These are phyloP conservation scores for Penicillium odoratum DNA, from an alignment of 495 filamentous ascomycete genomes.

Conservation along the genomic window DNA sequence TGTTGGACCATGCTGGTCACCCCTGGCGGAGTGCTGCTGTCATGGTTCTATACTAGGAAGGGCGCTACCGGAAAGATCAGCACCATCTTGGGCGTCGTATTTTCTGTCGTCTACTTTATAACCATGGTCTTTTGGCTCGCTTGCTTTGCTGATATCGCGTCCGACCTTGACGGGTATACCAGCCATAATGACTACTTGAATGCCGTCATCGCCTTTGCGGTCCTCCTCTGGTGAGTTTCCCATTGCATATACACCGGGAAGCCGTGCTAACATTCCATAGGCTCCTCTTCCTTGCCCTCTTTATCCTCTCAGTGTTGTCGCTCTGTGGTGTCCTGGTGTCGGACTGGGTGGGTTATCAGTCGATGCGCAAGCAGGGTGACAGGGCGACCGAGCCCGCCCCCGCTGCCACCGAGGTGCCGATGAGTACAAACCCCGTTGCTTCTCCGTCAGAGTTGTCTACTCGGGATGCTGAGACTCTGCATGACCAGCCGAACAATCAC, in stretches of 20 bases:
- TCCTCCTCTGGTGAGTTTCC: constrained; percentile 28
- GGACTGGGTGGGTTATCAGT: constrained; percentile 29
- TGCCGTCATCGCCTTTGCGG: constrained; percentile 33
- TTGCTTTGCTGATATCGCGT: constrained; percentile 32
- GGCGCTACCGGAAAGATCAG: constrained; percentile 22
- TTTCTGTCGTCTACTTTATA: constrained; percentile 27
- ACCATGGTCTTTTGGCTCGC: constrained; percentile 39
- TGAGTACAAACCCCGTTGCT: constrained; percentile 19
- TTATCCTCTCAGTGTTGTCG: constrained; percentile 30
- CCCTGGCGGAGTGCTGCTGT: constrained; percentile 19
- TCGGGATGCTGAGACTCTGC: constrained; percentile 24
- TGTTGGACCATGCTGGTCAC: constrained; percentile 28
- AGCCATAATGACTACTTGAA: constrained; percentile 21
- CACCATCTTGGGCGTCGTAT: constrained; percentile 18
- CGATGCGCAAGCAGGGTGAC: constrained; percentile 17
- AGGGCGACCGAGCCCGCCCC: constrained; percentile 2
- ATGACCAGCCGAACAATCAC: constrained; percentile 24
- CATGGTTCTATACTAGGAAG: constrained; percentile 26
- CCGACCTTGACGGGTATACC: constrained; percentile 8
- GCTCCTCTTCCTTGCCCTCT: constrained; percentile 31
- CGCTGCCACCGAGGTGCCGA: constrained; percentile 15
- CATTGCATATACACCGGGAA: no score
- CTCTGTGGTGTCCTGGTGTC: constrained; percentile 29
- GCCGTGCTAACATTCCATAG: constrained; percentile 9
- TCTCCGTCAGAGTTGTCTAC: constrained; percentile 15